Conservation (phyloP, 164 flowering plant genomes). For the Amborella trichopoda region DNA sequence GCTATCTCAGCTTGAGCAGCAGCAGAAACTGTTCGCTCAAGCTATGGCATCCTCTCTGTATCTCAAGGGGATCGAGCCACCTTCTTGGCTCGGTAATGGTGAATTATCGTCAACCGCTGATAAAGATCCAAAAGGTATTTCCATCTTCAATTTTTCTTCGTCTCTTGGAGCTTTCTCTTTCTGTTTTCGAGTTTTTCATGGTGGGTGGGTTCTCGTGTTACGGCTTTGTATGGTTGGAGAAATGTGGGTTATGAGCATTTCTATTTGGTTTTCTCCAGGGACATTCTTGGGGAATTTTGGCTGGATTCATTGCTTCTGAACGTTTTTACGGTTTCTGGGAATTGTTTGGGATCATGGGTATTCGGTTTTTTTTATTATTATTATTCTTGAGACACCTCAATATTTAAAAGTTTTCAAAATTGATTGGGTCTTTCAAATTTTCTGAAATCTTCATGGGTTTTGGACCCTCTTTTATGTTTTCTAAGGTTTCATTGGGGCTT, state of each 20-base stretch:
- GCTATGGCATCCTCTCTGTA: slow-evolving; percentile 51
- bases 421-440: too few species aligned
- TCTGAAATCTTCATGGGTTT: too few species aligned
- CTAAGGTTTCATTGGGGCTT: too few species aligned
- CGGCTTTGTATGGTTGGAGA: background rate
- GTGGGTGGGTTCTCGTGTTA: background rate
- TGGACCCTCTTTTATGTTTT: too few species aligned
- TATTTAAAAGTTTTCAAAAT: too few species aligned
- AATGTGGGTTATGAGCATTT: too few species aligned
- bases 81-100: slow-evolving; percentile 59
- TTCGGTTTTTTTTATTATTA: too few species aligned
- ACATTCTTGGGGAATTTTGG: background rate
- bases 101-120: slow-evolving; percentile 13
- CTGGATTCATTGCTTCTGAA: background rate
- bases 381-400: too few species aligned
- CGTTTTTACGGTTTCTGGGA: background rate
- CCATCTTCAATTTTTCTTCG: background rate
- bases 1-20: slow-evolving; percentile 49
- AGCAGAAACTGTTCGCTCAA: slow-evolving; percentile 37
- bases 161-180: background rate
- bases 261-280: too few species aligned
- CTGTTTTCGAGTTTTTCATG: background rate
- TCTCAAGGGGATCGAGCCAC: slow-evolving; percentile 61
- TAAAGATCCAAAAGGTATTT: slow-evolving; percentile 26
- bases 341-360: background rate